phyloP scores from a whole-genome alignment of 106 monocot species.

The Allium cepa region DNA sequence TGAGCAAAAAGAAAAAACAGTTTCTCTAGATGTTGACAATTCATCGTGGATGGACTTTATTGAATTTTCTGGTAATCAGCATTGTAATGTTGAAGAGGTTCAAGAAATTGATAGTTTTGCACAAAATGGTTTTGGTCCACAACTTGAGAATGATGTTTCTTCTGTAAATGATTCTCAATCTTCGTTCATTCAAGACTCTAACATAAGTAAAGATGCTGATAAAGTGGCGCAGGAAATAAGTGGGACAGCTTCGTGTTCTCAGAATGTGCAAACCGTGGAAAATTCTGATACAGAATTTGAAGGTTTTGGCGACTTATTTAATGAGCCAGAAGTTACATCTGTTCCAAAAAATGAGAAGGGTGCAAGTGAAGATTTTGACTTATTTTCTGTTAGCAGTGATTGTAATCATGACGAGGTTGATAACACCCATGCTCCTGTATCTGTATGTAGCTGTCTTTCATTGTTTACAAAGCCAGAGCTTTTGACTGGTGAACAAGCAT shows the following conservation, averaged over 20 bases:
- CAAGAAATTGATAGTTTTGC: constrained; percentile 10
- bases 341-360: constrained; percentile 19
- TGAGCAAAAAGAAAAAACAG: background rate
- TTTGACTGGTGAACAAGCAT: constrained; percentile 75
- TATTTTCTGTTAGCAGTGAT: constrained; percentile 27
- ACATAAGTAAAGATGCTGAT: constrained; percentile 22
- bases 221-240: constrained; percentile 14
- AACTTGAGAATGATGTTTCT: constrained; percentile 7
- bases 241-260: constrained; percentile 14
- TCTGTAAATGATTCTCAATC: constrained; percentile 9
- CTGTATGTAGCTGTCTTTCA: constrained; percentile 66
- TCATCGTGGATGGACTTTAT: constrained; percentile 51
- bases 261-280: constrained; percentile 14
- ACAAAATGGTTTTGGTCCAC: no score
- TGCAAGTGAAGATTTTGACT: constrained; percentile 40
- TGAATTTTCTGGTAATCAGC: constrained; percentile 13
- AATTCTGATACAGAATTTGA: constrained; percentile 43
- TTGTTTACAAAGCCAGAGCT: constrained; percentile 82
- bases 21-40: constrained; percentile 2
- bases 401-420: constrained; percentile 48
- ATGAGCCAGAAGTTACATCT: constrained; percentile 70
- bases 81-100: constrained; percentile 17
- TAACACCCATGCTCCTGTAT: constrained; percentile 53
- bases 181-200: constrained; percentile 18
- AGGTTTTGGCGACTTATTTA: constrained; percentile 77